phyloP scores from a whole-genome alignment of 2,329 filamentous ascomycete species.

The Fusarium coicis region DNA sequence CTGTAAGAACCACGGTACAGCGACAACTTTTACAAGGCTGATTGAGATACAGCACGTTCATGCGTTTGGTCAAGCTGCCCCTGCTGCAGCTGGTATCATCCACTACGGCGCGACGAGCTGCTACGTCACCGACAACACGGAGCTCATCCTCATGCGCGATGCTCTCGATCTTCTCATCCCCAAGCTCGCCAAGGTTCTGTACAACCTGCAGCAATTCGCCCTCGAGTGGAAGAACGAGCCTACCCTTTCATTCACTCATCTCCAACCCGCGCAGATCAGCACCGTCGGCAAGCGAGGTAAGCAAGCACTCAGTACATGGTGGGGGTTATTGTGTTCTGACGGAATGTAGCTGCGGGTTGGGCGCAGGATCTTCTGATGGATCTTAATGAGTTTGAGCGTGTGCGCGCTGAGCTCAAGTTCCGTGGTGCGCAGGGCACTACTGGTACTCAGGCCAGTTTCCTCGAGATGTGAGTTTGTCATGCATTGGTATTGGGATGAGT shows the following conservation, averaged over 20 bases:
- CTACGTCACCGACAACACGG: neutral
- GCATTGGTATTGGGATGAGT: too few species aligned
- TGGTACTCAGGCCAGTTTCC: neutral
- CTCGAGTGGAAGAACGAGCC: neutral
- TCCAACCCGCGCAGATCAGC: neutral
- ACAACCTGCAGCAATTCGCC: neutral
- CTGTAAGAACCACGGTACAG: neutral
- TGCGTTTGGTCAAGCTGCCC: neutral
- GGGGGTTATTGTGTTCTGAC: neutral
- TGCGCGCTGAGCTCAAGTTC: neutral
- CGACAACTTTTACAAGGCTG: neutral
- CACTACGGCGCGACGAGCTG: neutral
- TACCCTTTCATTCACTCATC: neutral
- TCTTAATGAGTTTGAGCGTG: neutral
- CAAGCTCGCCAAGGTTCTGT: neutral
- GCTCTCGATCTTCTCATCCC: neutral
- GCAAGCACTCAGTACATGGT: fast-evolving
- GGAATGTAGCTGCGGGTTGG: neutral
- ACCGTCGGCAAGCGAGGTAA: neutral
- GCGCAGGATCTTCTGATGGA: neutral
- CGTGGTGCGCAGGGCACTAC: neutral
- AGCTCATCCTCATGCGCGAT: neutral
- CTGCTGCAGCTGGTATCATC: neutral
- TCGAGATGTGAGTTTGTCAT: neutral
- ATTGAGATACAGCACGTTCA: constrained; percentile 3